Conservation (phyloP, 1,139 yeast genomes). For the Candida sp. region DNA sequence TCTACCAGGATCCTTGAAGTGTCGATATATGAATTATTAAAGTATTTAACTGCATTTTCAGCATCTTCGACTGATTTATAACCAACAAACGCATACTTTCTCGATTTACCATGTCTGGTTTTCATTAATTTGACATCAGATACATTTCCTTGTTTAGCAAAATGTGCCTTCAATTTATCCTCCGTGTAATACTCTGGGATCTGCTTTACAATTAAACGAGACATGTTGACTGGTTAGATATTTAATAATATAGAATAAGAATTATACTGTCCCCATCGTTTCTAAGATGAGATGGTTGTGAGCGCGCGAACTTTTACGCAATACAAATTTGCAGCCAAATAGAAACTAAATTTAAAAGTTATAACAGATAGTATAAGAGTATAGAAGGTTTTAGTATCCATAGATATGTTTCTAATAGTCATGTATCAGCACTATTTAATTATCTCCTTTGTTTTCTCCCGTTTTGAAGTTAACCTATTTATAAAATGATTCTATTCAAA, state of each 20-base stretch:
- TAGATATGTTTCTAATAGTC: no score
- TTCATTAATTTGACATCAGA: slow-evolving; percentile 88
- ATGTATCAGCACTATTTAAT: no score
- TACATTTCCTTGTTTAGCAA: slow-evolving; percentile 58
- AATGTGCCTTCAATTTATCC: slow-evolving; percentile 68
- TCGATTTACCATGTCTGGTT: slow-evolving; percentile 78
- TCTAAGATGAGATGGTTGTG: not conserved
- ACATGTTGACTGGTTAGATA: slow-evolving; percentile 42
- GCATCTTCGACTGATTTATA: slow-evolving; percentile 74
- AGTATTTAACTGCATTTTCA: slow-evolving; percentile 69
- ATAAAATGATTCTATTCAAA: no score
- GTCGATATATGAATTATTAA: slow-evolving; percentile 76
- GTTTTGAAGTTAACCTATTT: no score
- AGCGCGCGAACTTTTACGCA: not conserved
- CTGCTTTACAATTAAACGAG: slow-evolving; percentile 94
- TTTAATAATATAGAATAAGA: not conserved
- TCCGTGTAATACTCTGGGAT: slow-evolving; percentile 81
- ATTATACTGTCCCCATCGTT: not conserved
- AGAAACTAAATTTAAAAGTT: no score
- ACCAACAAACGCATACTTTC: slow-evolving; percentile 94
- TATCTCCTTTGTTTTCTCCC: no score
- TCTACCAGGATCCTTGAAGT: slow-evolving; percentile 79
- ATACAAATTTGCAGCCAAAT: not conserved
- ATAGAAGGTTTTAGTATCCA: no score
- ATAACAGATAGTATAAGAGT: no score